Evolutionary conservation across 2,329 filamentous ascomycete species (phyloP).

Genomic region (Thyridium curvatum): DNA sequence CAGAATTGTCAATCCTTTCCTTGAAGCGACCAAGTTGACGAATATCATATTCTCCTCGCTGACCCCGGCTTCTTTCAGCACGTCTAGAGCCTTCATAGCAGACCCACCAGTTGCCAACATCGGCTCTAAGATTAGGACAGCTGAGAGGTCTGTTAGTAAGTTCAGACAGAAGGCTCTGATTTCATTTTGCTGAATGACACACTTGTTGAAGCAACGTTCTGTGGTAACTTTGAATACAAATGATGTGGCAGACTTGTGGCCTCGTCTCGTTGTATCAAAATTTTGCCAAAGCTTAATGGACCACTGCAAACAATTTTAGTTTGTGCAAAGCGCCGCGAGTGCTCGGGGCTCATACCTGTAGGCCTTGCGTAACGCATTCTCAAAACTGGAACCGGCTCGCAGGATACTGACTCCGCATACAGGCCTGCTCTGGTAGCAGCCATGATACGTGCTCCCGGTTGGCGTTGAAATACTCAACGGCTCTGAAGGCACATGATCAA

Average conservation of each 20-base stretch:
- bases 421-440: constrained; percentile 3
- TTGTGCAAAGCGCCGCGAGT: no score
- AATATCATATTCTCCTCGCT: constrained; percentile 19
- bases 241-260: constrained; percentile 17
- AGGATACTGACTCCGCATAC: constrained; percentile 25
- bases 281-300: constrained; percentile 21
- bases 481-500: no score
- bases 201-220: constrained; percentile 7
- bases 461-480: constrained; percentile 5
- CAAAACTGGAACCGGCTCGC: constrained; percentile 22
- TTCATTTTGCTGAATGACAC: no score
- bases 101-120: constrained; percentile 17
- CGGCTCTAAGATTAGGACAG: constrained; percentile 12
- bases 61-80: constrained; percentile 9
- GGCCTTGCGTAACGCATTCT: constrained; percentile 17
- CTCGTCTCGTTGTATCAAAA: constrained; percentile 25
- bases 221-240: constrained; percentile 22
- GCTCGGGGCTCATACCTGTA: constrained; percentile 22
- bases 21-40: constrained; percentile 19
- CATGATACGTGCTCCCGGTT: constrained; percentile 6
- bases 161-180: no score
- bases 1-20: constrained; percentile 14
- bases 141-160: constrained; percentile 9
- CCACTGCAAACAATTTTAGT: constrained; percentile 4
- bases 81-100: constrained; percentile 12